These are phyloP conservation scores for Daldinia loculata DNA, from an alignment of 495 filamentous ascomycete genomes.

Conservation along the genomic window DNA sequence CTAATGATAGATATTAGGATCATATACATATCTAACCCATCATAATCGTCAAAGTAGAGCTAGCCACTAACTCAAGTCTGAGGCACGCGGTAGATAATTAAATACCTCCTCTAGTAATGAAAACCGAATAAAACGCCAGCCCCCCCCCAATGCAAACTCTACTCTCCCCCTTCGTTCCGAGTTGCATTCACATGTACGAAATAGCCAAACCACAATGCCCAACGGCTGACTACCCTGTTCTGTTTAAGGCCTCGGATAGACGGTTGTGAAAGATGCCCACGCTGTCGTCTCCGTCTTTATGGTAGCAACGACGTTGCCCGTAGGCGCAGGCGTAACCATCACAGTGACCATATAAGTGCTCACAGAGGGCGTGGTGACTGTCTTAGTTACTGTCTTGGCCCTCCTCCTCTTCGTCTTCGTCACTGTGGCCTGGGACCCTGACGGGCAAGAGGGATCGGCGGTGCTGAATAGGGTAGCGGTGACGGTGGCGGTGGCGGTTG, in stretches of 20 bases:
- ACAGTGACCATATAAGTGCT: neutral
- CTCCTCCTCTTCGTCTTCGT: constrained; percentile 11
- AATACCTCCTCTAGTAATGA: neutral
- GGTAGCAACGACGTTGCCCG: neutral
- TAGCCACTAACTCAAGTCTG: neutral
- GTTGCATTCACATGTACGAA: neutral
- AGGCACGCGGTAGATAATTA: neutral
- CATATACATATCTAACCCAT: neutral
- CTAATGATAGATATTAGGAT: neutral
- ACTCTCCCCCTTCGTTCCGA: neutral
- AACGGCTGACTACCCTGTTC: too few species aligned
- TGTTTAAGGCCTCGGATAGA: too few species aligned
- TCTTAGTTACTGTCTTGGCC: neutral
- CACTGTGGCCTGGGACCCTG: neutral
- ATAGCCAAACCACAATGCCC: too few species aligned
- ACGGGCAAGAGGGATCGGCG: neutral
- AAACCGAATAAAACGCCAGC: neutral
- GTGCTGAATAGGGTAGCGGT: neutral
- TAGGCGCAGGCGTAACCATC: neutral
- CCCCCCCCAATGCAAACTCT: neutral
- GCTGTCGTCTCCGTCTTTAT: too few species aligned
- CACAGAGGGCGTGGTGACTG: neutral
- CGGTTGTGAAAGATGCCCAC: too few species aligned
- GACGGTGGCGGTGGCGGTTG: neutral
- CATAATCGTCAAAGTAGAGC: neutral